phyloP scores from a whole-genome alignment of 164 flowering plant species.

The Umbellularia californica region DNA sequence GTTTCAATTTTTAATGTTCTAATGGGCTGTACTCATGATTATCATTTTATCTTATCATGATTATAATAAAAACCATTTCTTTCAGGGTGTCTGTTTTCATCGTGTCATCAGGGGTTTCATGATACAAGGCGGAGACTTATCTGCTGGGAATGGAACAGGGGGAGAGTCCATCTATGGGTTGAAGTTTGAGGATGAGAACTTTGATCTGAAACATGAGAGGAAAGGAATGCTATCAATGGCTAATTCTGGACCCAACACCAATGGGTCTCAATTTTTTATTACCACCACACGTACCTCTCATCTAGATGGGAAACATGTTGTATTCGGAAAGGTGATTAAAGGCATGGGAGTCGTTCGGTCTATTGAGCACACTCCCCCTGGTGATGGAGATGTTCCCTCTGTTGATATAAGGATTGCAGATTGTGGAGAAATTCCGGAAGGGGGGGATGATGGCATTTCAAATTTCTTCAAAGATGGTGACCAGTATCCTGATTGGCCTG shows the following conservation, averaged over 20 bases:
- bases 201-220: conserved; percentile 72
- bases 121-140: conserved; percentile 84
- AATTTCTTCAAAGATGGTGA: conserved; percentile 95
- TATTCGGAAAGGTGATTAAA: conserved; percentile 85
- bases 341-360: conserved; percentile 92
- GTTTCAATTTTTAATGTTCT: neutral
- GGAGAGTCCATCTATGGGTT: conserved; percentile 79
- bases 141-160: conserved; percentile 73
- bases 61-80: neutral
- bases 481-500: conserved; percentile 83
- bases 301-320: conserved; percentile 90
- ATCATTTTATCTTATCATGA: too few relatives aligned
- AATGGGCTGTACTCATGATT: neutral
- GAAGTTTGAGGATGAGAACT: conserved; percentile 83
- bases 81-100: conserved; percentile 66
- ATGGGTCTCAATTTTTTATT: conserved; percentile 91
- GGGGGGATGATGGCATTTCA: conserved; percentile 70
- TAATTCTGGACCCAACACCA: conserved; percentile 79
- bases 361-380: conserved; percentile 66
- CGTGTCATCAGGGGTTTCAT: conserved; percentile 70
- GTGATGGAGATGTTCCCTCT: conserved; percentile 46
- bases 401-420: conserved; percentile 60
- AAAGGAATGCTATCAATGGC: conserved; percentile 95
- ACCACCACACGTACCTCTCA: conserved; percentile 79
- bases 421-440: conserved; percentile 92